Evolutionary conservation across 129 eudicot genomes (phyloP).

Genomic region (Artemisia argyi): DNA sequence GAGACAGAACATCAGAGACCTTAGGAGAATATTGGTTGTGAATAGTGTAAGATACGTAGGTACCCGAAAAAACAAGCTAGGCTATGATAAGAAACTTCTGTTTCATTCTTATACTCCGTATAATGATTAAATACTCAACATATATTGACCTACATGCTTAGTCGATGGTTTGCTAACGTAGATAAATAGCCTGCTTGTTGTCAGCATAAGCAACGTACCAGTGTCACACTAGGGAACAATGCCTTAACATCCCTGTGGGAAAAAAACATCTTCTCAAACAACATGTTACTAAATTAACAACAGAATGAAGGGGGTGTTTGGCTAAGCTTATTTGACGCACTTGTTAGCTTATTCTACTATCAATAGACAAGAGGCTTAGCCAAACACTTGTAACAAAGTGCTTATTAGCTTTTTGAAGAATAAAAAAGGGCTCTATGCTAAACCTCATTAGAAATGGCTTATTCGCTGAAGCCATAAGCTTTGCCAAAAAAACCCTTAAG

Average conservation of each 20-base stretch:
- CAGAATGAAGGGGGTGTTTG: neutral
- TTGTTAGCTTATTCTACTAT: too few species aligned
- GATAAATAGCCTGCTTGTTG: neutral
- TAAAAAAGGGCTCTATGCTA: too few species aligned
- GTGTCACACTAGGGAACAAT: conserved; percentile 1
- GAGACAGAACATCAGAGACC: too few species aligned
- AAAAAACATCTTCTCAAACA: conserved; percentile 2
- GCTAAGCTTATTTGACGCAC: too few species aligned
- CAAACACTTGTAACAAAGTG: too few species aligned
- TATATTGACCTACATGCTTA: conserved; percentile 2
- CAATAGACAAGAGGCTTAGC: too few species aligned
- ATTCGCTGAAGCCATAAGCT: too few species aligned
- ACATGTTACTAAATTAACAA: neutral
- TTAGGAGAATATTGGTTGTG: too few species aligned
- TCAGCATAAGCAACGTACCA: neutral
- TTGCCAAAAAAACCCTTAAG: too few species aligned
- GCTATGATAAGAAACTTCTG: neutral
- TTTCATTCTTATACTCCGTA: neutral
- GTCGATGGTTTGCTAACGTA: neutral
- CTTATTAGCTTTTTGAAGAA: too few species aligned
- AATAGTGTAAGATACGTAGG: too few species aligned
- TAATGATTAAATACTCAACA: neutral
- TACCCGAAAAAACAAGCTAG: neutral
- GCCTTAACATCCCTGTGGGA: neutral
- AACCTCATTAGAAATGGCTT: too few species aligned